These are phyloP conservation scores for Sporothrix schenckii DNA, from an alignment of 2,329 filamentous ascomycete species.

Conservation along the genomic window DNA sequence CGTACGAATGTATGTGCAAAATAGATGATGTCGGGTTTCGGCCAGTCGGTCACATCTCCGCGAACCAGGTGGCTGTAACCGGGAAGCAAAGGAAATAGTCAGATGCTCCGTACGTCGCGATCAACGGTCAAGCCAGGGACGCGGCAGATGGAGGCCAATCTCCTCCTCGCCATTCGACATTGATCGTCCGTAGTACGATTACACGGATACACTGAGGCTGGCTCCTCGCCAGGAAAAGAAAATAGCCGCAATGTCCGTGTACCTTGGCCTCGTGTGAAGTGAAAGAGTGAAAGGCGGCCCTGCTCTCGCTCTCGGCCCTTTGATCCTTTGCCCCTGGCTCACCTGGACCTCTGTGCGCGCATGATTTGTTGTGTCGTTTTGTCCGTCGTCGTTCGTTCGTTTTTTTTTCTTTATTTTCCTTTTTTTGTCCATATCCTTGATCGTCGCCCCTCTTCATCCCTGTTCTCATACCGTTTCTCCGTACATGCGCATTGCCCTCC, in stretches of 20 bases:
- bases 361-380: background rate
- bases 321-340: slow-evolving; percentile 4
- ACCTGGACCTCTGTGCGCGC: slow-evolving; percentile 9
- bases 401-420: background rate
- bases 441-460: background rate
- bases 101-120: too few relatives aligned
- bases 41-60: background rate
- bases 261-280: slow-evolving; percentile 3
- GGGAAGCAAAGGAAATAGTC: too few relatives aligned
- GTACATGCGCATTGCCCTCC: background rate
- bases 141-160: too few relatives aligned
- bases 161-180: too few relatives aligned
- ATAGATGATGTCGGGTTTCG: background rate
- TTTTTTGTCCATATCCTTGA: too few relatives aligned
- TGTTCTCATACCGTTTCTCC: background rate
- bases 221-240: background rate
- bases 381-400: background rate
- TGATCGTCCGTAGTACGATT: too few relatives aligned
- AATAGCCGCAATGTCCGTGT: slow-evolving; percentile 3
- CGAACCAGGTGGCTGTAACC: background rate
- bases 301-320: background rate
- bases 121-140: too few relatives aligned
- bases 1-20: too few relatives aligned
- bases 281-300: too few relatives aligned
- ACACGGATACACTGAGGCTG: too few relatives aligned